Evolutionary conservation across 345 rosid species (phyloP).

Genomic region (Salix exigua): DNA sequence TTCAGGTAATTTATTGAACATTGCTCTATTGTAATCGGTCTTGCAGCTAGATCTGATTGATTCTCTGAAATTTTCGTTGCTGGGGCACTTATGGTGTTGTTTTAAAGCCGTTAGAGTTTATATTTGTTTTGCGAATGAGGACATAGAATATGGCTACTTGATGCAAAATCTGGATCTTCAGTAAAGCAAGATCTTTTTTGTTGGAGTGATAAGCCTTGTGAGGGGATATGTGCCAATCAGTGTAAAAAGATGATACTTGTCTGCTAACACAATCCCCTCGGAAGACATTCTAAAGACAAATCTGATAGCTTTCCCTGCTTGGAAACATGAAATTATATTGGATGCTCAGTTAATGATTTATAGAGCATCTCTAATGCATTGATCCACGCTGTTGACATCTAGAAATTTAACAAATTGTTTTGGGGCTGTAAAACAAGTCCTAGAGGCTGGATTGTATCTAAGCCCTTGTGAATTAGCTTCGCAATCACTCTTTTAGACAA

Average conservation of each 20-base stretch:
- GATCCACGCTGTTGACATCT: neutral
- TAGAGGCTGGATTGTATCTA: neutral
- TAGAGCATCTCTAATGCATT: neutral
- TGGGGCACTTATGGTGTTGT: neutral
- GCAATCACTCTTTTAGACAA: neutral
- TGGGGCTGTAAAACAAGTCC: neutral
- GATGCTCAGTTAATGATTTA: neutral
- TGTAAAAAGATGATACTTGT: neutral
- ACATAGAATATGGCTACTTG: neutral
- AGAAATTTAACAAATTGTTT: neutral
- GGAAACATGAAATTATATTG: neutral
- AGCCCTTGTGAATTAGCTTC: conserved; percentile 3
- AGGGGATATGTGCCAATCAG: neutral
- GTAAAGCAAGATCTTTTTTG: neutral
- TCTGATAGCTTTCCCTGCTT: neutral
- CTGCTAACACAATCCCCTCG: neutral
- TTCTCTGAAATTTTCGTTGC: neutral
- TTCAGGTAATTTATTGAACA: conserved; percentile 55
- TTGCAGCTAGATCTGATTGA: neutral
- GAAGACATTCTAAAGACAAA: neutral
- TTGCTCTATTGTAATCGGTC: neutral
- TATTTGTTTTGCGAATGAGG: neutral
- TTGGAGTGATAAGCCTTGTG: neutral
- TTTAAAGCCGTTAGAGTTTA: neutral
- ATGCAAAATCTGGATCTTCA: neutral